phyloP scores from a whole-genome alignment of 2,329 filamentous ascomycete genomes.

The Bipolaris sorokiniana region DNA sequence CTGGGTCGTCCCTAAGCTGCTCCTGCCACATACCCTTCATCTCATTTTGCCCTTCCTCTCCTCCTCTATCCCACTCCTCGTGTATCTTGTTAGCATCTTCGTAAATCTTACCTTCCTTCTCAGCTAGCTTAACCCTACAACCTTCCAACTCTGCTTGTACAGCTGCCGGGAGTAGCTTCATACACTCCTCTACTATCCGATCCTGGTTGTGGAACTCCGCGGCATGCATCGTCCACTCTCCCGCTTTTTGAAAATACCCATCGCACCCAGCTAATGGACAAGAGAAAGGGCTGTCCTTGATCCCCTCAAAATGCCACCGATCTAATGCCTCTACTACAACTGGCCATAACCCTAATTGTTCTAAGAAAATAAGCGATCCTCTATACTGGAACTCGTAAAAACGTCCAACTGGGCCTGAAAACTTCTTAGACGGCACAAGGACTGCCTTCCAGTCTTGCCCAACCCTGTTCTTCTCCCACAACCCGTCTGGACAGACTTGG shows the following conservation, averaged over 20 bases:
- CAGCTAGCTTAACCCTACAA: neutral
- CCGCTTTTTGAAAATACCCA: neutral
- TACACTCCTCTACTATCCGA: neutral
- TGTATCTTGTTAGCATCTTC: neutral
- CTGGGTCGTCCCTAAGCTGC: neutral
- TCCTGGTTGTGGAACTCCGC: neutral
- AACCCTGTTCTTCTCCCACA: too few relatives aligned
- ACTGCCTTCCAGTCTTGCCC: neutral
- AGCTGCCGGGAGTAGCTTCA: neutral
- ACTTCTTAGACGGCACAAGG: neutral
- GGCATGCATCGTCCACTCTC: neutral
- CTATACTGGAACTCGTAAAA: neutral
- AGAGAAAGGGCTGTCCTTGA: neutral
- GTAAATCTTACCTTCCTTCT: neutral
- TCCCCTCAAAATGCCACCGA: neutral
- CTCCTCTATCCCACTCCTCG: neutral
- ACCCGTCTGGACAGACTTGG: neutral
- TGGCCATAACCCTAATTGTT: neutral
- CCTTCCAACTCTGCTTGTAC: neutral
- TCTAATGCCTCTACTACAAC: neutral
- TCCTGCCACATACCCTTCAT: neutral
- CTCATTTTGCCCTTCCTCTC: neutral
- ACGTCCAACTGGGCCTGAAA: neutral
- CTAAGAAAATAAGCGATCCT: neutral
- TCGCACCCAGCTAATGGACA: neutral